Base-by-base conservation (phyloP, 2,329 filamentous ascomycete genomes). In the Talaromyces verruculosus region DNA sequence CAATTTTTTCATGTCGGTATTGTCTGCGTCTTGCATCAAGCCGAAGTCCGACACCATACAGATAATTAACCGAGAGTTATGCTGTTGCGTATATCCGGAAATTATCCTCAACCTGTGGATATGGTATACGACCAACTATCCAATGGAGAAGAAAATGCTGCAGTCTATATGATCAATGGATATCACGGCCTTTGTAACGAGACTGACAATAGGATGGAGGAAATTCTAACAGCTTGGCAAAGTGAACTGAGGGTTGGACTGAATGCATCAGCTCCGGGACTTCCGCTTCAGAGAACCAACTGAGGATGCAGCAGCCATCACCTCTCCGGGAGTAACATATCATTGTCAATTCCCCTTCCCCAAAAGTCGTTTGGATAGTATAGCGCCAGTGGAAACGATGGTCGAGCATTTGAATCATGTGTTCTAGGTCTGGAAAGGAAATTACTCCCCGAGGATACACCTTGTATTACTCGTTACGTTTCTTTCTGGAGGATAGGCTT, bases 31-130 rank as follows among this genome's bases (percentile, higher is more conserved):
- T 28, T 28, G 22, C 45, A 49, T 4, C 5, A 49, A 49, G 45
- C 45, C 45, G 45, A 49, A 49, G 22, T 49, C 45, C 45, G 45
- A 17, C 22, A 17, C 45, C 45, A 28, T 28, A 15, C 22, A 57
- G 53, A 57, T 57, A 37, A 57, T 57, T 57, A 57, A 57, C 28
- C 51, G 28, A 19, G 28, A 57, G 51, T 57, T 57, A 57, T 57
- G 51, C 51, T 57, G 10, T 22, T 57, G n/a, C 33, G 10, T 5
- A 57, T 35, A 35, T n/a, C 28, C 28, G 15, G 22, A 53, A 35
- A 57, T 57, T 57, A 57, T 57, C 51, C 51, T 57, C 51, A 57
- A 35, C 25, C 33, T 57, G 25, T 25, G 51, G 28, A 57, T 57
- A 57, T 57, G 28, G 51, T 35, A 55, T 35, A 37, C n/a, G 28